These are phyloP conservation scores for Globisporangium camurandrum DNA, from an alignment of 352 stramenopile species.

Conservation along the genomic window DNA sequence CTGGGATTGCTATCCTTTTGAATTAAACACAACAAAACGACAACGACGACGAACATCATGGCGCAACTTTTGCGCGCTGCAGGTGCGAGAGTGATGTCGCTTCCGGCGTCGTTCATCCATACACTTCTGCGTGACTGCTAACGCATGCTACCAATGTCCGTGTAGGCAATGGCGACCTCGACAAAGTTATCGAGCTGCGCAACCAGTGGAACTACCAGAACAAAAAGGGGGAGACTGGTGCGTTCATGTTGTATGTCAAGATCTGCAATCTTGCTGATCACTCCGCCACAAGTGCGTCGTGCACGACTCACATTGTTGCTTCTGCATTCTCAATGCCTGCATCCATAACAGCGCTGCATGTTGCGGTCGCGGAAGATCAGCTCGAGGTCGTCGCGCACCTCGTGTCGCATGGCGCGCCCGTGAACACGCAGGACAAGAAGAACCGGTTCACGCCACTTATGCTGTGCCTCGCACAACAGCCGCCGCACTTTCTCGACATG, in stretches of 20 bases:
- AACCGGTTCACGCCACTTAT: conserved; percentile 69
- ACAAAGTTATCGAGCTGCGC: conserved; percentile 60
- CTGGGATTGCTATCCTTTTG: too few relatives aligned
- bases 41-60: conserved; percentile 14
- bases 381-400: conserved; percentile 65
- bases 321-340: neutral
- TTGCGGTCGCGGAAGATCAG: conserved; percentile 66
- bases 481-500: conserved; percentile 55
- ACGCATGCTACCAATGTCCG: neutral
- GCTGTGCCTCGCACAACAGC: conserved; percentile 64
- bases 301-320: neutral
- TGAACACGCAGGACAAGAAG: conserved; percentile 76
- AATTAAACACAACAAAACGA: neutral
- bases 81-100: too few relatives aligned
- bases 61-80: conserved; percentile 39
- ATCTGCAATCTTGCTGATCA: neutral
- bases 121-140: neutral
- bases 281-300: neutral
- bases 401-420: conserved; percentile 51
- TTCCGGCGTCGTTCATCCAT: too few relatives aligned
- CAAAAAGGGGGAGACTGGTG: conserved; percentile 79
- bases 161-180: conserved; percentile 58
- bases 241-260: neutral
- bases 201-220: conserved; percentile 70
- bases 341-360: conserved; percentile 41